Conservation (phyloP, 768 basidiomycete genomes). For the Russula olivacea region DNA sequence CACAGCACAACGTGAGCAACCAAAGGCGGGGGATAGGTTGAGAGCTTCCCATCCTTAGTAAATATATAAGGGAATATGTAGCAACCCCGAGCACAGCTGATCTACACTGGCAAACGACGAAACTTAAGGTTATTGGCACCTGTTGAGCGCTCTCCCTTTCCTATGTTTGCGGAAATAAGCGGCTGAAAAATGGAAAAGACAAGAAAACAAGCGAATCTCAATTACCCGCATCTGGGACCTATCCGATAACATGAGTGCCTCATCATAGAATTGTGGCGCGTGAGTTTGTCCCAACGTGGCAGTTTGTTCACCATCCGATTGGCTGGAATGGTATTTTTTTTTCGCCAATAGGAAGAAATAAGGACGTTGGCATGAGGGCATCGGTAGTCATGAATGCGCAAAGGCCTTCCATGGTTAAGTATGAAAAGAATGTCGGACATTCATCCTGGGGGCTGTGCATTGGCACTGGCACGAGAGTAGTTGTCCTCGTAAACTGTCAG, state of each 20-base stretch:
- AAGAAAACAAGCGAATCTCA: too few relatives aligned
- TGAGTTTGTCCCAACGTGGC: too few relatives aligned
- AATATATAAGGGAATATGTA: neutral
- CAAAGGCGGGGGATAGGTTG: neutral
- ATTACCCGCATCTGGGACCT: neutral
- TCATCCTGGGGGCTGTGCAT: neutral
- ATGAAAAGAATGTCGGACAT: neutral
- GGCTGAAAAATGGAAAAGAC: neutral
- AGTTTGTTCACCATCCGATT: neutral
- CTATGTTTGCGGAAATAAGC: neutral
- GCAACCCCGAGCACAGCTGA: neutral
- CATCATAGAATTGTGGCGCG: neutral
- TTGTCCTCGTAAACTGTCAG: neutral
- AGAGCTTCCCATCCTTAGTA: neutral
- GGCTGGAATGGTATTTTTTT: neutral
- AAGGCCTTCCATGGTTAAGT: neutral
- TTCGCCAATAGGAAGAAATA: too few relatives aligned
- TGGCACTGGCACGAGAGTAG: neutral
- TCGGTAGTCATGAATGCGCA: neutral
- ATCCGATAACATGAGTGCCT: neutral
- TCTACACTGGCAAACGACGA: too few relatives aligned
- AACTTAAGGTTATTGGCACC: neutral
- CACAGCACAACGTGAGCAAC: neutral
- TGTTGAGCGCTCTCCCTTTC: neutral
- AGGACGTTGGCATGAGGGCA: neutral